phyloP scores from a whole-genome alignment of 2,329 filamentous ascomycete genomes.

The Diaporthe longicolla region DNA sequence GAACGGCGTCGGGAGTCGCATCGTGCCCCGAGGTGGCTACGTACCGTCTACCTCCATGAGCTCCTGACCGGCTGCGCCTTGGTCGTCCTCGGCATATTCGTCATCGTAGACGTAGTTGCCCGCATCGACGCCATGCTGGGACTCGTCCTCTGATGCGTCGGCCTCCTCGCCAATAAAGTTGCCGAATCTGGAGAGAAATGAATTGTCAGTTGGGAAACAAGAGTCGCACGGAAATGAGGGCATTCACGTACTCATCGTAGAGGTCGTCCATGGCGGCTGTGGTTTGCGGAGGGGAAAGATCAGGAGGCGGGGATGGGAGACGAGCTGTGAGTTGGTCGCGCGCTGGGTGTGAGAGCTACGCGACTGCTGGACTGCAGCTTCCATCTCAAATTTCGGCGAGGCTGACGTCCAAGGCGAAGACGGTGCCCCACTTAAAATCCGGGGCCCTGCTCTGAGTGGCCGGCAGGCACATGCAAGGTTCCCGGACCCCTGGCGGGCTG shows the following conservation, averaged over 20 bases:
- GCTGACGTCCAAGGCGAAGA: conserved; percentile 39
- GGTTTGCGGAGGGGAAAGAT: conserved; percentile 17
- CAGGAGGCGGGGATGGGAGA: conserved; percentile 2
- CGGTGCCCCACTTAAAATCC: background rate
- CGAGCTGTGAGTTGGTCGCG: conserved; percentile 32
- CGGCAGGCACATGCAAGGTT: conserved; percentile 17
- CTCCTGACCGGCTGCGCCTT: conserved; percentile 79
- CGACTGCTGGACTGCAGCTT: conserved; percentile 29
- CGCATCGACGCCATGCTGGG: conserved; percentile 80
- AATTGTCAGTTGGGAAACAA: conserved; percentile 43
- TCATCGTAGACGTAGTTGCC: conserved; percentile 88
- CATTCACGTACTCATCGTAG: conserved; percentile 84
- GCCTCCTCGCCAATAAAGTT: conserved; percentile 97
- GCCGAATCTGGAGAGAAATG: conserved; percentile 78
- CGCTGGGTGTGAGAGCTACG: conserved; percentile 16
- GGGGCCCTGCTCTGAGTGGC: conserved; percentile 23
- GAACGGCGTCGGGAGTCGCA: conserved; percentile 8
- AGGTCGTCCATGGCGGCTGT: conserved; percentile 81
- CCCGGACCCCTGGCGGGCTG: conserved; percentile 19
- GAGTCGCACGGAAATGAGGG: background rate
- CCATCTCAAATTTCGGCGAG: conserved; percentile 42
- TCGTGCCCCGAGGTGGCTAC: conserved; percentile 44
- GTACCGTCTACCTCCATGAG: conserved; percentile 93
- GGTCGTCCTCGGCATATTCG: conserved; percentile 75
- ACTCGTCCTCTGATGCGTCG: conserved; percentile 88